phyloP scores from a whole-genome alignment of 164 flowering plant genomes.

The Aristolochia fimbriata region DNA sequence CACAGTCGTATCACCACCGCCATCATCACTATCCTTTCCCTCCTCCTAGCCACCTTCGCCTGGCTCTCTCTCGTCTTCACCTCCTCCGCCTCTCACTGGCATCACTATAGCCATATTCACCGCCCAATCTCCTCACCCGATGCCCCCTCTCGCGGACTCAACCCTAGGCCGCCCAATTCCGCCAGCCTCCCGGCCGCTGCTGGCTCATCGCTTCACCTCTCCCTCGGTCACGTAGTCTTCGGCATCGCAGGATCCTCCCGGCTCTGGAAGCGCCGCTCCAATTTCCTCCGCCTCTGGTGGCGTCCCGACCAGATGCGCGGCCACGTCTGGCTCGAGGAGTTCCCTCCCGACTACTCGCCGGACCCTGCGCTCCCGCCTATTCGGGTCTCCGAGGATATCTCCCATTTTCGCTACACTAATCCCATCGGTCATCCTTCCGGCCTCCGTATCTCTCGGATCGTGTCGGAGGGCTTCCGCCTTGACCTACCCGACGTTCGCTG shows the following conservation, averaged over 20 bases:
- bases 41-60: conserved; percentile 37
- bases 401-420: conserved; percentile 53
- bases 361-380: conserved; percentile 31
- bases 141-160: conserved; percentile 2
- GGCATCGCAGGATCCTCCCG: conserved; percentile 59
- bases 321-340: conserved; percentile 56
- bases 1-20: conserved; percentile 28
- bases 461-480: conserved; percentile 38
- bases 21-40: conserved; percentile 25
- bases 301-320: conserved; percentile 44
- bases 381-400: conserved; percentile 48
- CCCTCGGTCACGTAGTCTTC: conserved; percentile 38
- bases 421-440: conserved; percentile 63
- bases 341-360: conserved; percentile 5
- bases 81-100: conserved; percentile 23
- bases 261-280: conserved; percentile 46
- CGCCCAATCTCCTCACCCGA: neutral
- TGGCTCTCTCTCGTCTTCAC: conserved; percentile 55
- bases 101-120: conserved; percentile 18
- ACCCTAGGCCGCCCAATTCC: neutral
- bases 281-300: conserved; percentile 60
- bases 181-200: conserved; percentile 26
- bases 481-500: conserved; percentile 40
- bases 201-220: conserved; percentile 12
- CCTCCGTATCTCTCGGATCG: conserved; percentile 46